Percentiles rank a stretch among this genome's conserved stretches.
Conservation (phyloP, 805 yeast species). For the Hanseniaspora taiwanica region DNA sequence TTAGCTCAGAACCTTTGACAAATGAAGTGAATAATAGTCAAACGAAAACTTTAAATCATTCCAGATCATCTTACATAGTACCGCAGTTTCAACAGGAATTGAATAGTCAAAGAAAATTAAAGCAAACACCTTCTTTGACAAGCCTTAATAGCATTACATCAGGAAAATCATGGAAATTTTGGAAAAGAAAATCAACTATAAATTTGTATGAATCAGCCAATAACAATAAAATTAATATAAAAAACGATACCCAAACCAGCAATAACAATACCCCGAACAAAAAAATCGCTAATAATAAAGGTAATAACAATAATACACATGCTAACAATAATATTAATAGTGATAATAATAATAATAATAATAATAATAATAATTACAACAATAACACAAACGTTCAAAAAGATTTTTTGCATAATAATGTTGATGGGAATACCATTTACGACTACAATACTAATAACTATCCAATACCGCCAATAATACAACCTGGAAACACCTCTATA, state of each 20-base stretch:
- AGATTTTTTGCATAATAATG: too few species aligned
- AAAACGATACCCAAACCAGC: background rate
- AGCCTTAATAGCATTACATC: background rate
- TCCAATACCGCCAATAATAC: too few species aligned
- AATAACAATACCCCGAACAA: background rate
- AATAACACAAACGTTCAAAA: too few species aligned
- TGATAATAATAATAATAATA: background rate
- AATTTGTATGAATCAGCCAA: constrained; percentile 2
- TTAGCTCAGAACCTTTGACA: too few species aligned
- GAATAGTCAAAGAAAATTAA: background rate
- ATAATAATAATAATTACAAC: too few species aligned
- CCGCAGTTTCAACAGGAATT: constrained; percentile 1
- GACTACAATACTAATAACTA: too few species aligned
- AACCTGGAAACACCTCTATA: too few species aligned
- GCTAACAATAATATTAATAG: background rate
- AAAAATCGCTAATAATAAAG: background rate
- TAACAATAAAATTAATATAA: background rate
- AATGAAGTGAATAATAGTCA: too few species aligned
- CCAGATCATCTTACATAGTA: background rate
- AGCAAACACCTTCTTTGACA: background rate
- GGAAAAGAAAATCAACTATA: constrained; percentile 16
- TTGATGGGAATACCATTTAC: too few species aligned
- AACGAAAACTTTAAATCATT: background rate
- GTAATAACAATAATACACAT: background rate
- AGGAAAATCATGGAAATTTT: constrained; percentile 20